phyloP scores from a whole-genome alignment of 495 filamentous ascomycete genomes.

The Emericellopsis terricola region DNA sequence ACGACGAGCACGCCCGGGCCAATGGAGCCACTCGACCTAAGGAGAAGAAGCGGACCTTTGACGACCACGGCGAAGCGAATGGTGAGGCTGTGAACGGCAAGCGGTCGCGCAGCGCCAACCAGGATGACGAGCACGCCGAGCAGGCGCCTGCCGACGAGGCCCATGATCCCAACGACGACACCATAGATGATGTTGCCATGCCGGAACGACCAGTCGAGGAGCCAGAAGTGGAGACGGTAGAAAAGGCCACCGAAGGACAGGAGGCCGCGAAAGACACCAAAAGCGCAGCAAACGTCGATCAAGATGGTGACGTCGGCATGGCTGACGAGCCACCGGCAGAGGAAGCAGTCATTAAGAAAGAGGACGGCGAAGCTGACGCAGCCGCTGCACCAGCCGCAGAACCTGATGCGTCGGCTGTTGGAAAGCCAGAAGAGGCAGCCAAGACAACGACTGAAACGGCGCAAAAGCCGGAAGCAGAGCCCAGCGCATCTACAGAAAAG shows the following conservation, averaged over 20 bases:
- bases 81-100: slow-evolving; percentile 51
- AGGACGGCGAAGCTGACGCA: slow-evolving; percentile 9
- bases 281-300: slow-evolving; percentile 6
- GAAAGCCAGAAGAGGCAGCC: background rate
- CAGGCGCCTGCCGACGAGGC: slow-evolving; percentile 28
- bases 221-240: slow-evolving; percentile 40
- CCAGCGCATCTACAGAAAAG: background rate
- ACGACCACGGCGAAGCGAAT: slow-evolving; percentile 53
- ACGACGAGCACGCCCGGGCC: slow-evolving; percentile 62
- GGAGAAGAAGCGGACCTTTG: slow-evolving; percentile 36
- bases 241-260: slow-evolving; percentile 42
- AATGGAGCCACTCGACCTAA: slow-evolving; percentile 56
- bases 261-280: slow-evolving; percentile 1
- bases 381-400: background rate
- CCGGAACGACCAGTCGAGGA: slow-evolving; percentile 26
- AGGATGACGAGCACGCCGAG: slow-evolving; percentile 35
- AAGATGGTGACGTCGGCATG: slow-evolving; percentile 21
- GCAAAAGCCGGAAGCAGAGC: background rate
- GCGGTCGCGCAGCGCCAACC: slow-evolving; percentile 24
- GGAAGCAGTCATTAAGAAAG: slow-evolving; percentile 11
- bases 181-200: slow-evolving; percentile 16
- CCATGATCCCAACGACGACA: slow-evolving; percentile 25
- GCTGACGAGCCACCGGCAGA: slow-evolving; percentile 9
- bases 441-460: background rate
- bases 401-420: background rate